phyloP scores from a whole-genome alignment of 106 monocot genomes.

The Vanilla planifolia region DNA sequence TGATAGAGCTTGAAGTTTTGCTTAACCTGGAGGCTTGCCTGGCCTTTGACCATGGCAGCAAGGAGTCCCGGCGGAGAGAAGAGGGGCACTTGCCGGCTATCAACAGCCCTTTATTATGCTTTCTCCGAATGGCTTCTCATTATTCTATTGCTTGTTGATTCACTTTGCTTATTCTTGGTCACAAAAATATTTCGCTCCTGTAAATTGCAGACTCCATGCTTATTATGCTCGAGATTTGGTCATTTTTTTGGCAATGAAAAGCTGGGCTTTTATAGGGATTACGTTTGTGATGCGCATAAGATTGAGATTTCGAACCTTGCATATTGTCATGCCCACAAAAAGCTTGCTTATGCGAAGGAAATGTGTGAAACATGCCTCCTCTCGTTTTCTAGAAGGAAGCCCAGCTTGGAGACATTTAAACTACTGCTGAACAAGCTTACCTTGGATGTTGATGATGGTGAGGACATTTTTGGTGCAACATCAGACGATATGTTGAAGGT shows the following conservation, averaged over 20 bases:
- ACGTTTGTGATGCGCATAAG: slow-evolving; percentile 70
- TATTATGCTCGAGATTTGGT: slow-evolving; percentile 79
- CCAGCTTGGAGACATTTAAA: slow-evolving; percentile 20
- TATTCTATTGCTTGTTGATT: slow-evolving; percentile 47
- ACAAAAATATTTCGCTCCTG: slow-evolving; percentile 56
- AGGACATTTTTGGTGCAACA: background rate
- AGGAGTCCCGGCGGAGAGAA: background rate
- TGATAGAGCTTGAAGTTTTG: background rate
- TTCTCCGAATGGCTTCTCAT: slow-evolving; percentile 75
- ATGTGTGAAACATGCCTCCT: slow-evolving; percentile 61
- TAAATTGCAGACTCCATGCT: slow-evolving; percentile 69
- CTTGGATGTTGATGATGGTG: slow-evolving; percentile 3
- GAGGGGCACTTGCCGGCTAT: slow-evolving; percentile 16
- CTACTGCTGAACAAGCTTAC: slow-evolving; percentile 30
- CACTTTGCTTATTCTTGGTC: slow-evolving; percentile 46
- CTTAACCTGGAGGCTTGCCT: background rate
- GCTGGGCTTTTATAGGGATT: slow-evolving; percentile 39
- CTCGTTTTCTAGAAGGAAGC: slow-evolving; percentile 37
- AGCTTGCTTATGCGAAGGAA: slow-evolving; percentile 41
- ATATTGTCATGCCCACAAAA: slow-evolving; percentile 47
- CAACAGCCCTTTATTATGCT: slow-evolving; percentile 47
- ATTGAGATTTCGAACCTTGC: slow-evolving; percentile 60
- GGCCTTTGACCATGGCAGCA: background rate
- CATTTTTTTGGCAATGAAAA: slow-evolving; percentile 55
- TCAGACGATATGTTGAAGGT: slow-evolving; percentile 15